These are phyloP conservation scores for Penstemon newberryi DNA, from an alignment of 257 asterid species.

Conservation along the genomic window DNA sequence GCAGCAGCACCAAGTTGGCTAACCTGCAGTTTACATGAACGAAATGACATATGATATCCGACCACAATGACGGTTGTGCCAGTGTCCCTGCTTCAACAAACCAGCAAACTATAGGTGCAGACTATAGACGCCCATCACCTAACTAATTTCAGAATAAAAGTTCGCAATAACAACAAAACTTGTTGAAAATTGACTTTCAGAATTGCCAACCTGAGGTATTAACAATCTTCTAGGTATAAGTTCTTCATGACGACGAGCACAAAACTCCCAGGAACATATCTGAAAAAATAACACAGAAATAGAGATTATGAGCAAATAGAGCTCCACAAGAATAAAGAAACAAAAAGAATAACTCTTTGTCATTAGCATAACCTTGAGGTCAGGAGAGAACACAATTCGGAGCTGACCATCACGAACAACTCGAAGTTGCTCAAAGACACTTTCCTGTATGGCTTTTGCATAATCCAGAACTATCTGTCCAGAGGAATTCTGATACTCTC, in stretches of 20 bases:
- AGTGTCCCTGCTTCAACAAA: not conserved
- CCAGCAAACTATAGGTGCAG: not conserved
- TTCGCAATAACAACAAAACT: not conserved
- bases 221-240: constrained; percentile 86
- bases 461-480: constrained; percentile 94
- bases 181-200: constrained; percentile 4
- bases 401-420: constrained; percentile 99
- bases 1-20: constrained; percentile 96
- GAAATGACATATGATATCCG: not conserved
- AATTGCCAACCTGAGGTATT: constrained; percentile 76
- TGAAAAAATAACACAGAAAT: constrained; percentile 30
- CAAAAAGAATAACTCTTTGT: constrained; percentile 17
- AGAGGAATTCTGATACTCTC: constrained; percentile 84
- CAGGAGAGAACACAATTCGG: constrained; percentile 86
- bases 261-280: constrained; percentile 98
- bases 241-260: constrained; percentile 98
- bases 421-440: constrained; percentile 92
- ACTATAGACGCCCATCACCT: not conserved
- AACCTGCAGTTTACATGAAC: constrained; percentile 52
- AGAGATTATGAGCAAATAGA: constrained; percentile 23
- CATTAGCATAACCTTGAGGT: constrained; percentile 66
- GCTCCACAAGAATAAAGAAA: constrained; percentile 10
- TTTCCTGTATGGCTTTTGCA: constrained; percentile 95
- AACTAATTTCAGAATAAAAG: constrained; percentile 1
- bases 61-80: not conserved